Evolutionary conservation across 176 grass and related monocot species (phyloP).

Genomic region (Tuctoria greenei): DNA sequence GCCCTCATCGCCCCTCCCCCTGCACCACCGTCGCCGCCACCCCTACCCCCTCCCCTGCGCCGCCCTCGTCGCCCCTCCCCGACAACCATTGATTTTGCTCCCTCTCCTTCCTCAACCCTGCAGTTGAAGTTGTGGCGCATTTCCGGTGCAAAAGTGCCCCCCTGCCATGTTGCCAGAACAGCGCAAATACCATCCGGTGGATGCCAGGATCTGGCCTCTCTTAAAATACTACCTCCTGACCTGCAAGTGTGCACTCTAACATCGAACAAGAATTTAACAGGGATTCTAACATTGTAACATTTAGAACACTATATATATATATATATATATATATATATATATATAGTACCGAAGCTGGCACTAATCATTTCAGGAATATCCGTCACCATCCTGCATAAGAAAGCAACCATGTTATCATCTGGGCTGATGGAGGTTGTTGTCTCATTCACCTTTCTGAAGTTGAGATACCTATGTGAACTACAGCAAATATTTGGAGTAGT

Average conservation of each 20-base stretch:
- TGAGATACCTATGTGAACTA: slow-evolving; percentile 34
- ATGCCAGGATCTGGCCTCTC: neutral
- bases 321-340: slow-evolving; percentile 51
- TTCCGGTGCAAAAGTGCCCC: neutral
- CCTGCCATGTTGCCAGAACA: neutral
- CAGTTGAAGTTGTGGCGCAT: neutral
- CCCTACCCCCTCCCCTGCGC: too few species aligned
- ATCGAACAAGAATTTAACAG: too few species aligned
- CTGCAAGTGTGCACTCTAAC: neutral
- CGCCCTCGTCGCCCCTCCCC: too few species aligned
- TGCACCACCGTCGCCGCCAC: too few species aligned
- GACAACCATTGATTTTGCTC: too few species aligned
- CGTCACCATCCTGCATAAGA: slow-evolving; percentile 66
- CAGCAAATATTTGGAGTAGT: neutral
- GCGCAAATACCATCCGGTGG: neutral
- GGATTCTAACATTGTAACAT: too few species aligned
- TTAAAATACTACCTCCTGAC: neutral
- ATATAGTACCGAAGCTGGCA: slow-evolving; percentile 57
- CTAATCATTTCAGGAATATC: slow-evolving; percentile 75
- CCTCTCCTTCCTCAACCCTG: too few species aligned
- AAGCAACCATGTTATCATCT: slow-evolving; percentile 15
- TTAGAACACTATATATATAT: too few species aligned
- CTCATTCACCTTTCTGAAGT: slow-evolving; percentile 56
- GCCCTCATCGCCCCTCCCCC: too few species aligned
- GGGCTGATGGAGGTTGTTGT: slow-evolving; percentile 46